These are phyloP conservation scores for Graphiopsis chlorocephala DNA, from an alignment of 2,329 filamentous ascomycete genomes.

Conservation along the genomic window DNA sequence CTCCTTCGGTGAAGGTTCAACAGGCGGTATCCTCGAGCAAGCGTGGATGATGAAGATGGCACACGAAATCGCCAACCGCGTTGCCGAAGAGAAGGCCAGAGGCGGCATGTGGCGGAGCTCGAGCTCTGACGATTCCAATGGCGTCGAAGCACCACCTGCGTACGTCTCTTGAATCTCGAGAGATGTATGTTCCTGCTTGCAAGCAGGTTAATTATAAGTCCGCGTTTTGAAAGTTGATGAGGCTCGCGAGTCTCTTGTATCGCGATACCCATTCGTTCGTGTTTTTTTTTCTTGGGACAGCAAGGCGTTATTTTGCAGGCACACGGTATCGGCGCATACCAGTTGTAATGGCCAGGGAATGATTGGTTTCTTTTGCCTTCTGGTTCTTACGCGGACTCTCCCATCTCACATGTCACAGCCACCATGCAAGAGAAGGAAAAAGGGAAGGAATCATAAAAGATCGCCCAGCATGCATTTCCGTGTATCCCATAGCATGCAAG, in stretches of 20 bases:
- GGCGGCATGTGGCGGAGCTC: constrained; percentile 22
- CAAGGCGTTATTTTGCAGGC: neutral
- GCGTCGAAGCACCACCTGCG: constrained; percentile 34
- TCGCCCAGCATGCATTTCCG: neutral
- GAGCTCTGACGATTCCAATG: constrained; percentile 1
- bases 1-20: constrained; percentile 20
- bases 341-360: neutral
- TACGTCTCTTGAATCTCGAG: constrained; percentile 31
- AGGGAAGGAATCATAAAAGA: neutral
- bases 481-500: neutral
- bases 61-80: constrained; percentile 80
- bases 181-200: neutral
- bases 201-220: neutral
- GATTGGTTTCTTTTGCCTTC: neutral
- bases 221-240: neutral
- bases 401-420: neutral
- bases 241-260: neutral
- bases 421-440: neutral
- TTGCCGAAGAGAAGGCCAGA: constrained; percentile 75
- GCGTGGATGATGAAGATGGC: constrained; percentile 94
- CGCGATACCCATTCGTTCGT: constrained; percentile 4
- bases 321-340: constrained; percentile 1
- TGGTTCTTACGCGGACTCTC: neutral
- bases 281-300: neutral
- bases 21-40: constrained; percentile 65